Evolutionary conservation across 768 basidiomycete species (phyloP).

Genomic region (Clavaria fumosa): DNA sequence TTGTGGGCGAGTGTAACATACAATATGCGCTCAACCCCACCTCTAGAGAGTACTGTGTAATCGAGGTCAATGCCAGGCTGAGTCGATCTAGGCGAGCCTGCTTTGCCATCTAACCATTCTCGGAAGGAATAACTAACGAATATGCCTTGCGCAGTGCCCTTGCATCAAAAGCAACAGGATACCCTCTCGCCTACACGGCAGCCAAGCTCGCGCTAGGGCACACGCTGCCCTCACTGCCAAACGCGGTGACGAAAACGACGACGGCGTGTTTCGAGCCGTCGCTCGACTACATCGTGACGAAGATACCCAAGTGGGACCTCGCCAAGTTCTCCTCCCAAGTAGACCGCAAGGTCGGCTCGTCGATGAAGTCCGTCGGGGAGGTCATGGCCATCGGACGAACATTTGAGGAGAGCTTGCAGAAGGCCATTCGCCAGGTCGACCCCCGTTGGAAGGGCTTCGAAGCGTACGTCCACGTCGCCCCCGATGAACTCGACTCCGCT

Average conservation of each 20-base stretch:
- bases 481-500: conserved; percentile 71
- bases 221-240: conserved; percentile 93
- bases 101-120: conserved; percentile 2
- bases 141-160: conserved; percentile 44
- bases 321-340: conserved; percentile 95
- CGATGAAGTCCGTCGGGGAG: conserved; percentile 99
- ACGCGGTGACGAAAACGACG: conserved; percentile 98
- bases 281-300: conserved; percentile 97
- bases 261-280: conserved; percentile 99
- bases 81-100: conserved; percentile 59
- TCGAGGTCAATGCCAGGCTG: conserved; percentile 87
- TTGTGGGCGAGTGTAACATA: conserved; percentile 92
- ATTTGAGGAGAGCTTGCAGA: conserved; percentile 96
- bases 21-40: conserved; percentile 95
- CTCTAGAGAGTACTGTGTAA: conserved; percentile 91
- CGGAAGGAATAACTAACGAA: conserved; percentile 8
- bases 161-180: conserved; percentile 97
- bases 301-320: conserved; percentile 99
- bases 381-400: conserved; percentile 99
- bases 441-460: conserved; percentile 96
- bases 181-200: conserved; percentile 97
- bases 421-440: conserved; percentile 95
- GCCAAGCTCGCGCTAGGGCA: conserved; percentile 97
- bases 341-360: conserved; percentile 85
- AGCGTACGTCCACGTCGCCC: conserved; percentile 80